phyloP scores from a whole-genome alignment of 164 flowering plant genomes.

The Hamamelis virginiana region DNA sequence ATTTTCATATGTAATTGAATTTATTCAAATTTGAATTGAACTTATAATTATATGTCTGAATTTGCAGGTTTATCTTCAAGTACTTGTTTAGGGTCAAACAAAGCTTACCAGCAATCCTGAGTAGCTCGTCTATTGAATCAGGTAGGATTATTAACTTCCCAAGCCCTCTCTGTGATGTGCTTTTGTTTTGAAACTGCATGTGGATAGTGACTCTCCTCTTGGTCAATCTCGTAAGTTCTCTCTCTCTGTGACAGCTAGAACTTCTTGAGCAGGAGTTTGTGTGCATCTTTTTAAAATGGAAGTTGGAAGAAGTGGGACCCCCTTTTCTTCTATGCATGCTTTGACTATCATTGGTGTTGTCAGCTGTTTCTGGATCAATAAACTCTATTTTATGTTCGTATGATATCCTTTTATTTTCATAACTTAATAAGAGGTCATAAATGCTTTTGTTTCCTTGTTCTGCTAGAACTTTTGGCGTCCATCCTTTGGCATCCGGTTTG shows the following conservation, averaged over 20 bases:
- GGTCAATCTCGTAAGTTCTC: slow-evolving; percentile 15
- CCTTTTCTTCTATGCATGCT: slow-evolving; percentile 10
- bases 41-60: neutral
- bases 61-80: slow-evolving; percentile 27
- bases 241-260: slow-evolving; percentile 8
- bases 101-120: slow-evolving; percentile 67
- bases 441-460: slow-evolving; percentile 39
- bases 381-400: slow-evolving; percentile 45
- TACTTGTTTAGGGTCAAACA: slow-evolving; percentile 14
- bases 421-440: slow-evolving; percentile 31
- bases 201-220: slow-evolving; percentile 79
- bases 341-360: slow-evolving; percentile 12
- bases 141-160: slow-evolving; percentile 74
- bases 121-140: slow-evolving; percentile 74
- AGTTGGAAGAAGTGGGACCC: slow-evolving; percentile 7
- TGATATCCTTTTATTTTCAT: slow-evolving; percentile 27
- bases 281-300: slow-evolving; percentile 12
- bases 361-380: slow-evolving; percentile 20
- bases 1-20: neutral
- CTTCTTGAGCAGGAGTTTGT: slow-evolving; percentile 21
- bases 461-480: slow-evolving; percentile 47
- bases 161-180: slow-evolving; percentile 30
- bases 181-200: slow-evolving; percentile 28
- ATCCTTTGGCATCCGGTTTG: slow-evolving; percentile 40
- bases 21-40: too few species aligned